Evolutionary conservation across 2,329 filamentous ascomycete genomes (phyloP).

Genomic region (Orbilia oligospora): DNA sequence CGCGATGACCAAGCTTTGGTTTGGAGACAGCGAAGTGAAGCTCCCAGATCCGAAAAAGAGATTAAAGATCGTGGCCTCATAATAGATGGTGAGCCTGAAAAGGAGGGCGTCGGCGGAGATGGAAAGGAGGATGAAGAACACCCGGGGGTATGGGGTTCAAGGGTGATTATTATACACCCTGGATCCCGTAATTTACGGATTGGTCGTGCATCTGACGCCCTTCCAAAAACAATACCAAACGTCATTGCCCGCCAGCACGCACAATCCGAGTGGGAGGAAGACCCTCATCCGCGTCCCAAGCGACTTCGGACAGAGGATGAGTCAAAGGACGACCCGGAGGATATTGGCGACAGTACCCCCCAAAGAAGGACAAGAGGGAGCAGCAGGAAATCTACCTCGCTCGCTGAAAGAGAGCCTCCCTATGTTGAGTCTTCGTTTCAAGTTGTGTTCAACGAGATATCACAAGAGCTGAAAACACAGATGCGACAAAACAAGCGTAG

Average conservation of each 20-base stretch:
- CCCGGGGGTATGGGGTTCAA: constrained; percentile 72
- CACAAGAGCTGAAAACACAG: constrained; percentile 85
- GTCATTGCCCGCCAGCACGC: constrained; percentile 84
- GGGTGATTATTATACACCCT: constrained; percentile 93
- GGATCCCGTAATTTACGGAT: constrained; percentile 96
- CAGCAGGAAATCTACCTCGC: constrained; percentile 39
- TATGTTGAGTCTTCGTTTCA: constrained; percentile 69
- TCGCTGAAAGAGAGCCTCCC: constrained; percentile 68
- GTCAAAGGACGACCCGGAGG: constrained; percentile 71
- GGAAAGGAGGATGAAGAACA: constrained; percentile 70
- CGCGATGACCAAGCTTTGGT: constrained; percentile 96
- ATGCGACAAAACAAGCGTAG: constrained; percentile 96
- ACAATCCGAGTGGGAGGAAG: constrained; percentile 86
- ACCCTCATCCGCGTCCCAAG: constrained; percentile 82
- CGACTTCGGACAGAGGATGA: constrained; percentile 73
- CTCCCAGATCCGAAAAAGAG: constrained; percentile 70
- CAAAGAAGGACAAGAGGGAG: constrained; percentile 60
- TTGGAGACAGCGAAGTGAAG: constrained; percentile 88
- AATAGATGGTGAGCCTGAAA: constrained; percentile 71
- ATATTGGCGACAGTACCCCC: constrained; percentile 65
- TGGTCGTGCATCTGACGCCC: constrained; percentile 92
- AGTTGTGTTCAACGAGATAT: constrained; percentile 82
- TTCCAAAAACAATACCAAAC: constrained; percentile 96
- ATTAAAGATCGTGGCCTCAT: constrained; percentile 69
- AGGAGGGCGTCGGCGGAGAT: constrained; percentile 69